Base-by-base conservation (phyloP, 768 basidiomycete species). In the Suillus hirtellus region DNA sequence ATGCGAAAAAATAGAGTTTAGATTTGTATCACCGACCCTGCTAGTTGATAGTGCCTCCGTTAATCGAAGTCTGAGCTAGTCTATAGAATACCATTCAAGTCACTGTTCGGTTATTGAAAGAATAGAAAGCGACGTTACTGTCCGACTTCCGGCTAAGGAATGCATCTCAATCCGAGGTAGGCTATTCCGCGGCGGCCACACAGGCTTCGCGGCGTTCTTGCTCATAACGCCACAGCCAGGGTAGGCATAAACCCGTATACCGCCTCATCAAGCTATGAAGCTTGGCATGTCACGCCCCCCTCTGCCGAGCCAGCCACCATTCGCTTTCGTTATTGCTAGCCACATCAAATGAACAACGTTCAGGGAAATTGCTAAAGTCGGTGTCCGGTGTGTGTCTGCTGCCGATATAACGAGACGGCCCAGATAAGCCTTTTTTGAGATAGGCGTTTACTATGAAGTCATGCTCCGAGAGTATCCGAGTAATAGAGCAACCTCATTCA, bases 131-230 rank as follows among this genome's bases (percentile, higher is more conserved):
- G 24, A 42, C 24, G 10, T 42, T 42, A 42, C 31, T 53, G 52
- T 24, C 55, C 24, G 24, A 58, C 56, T 40, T 27, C 42, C 27
- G 40, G 56, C 38, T 52, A 64, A 61, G 24, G 68, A 66, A 70
- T 67, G 5, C 67, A 73, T 72, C 52, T 65, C 64, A 59, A 60
- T 40, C 73, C 69, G 73, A 72, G 62, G 65, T 42, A 68, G 63
- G 21, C 84, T 85, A 85, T 61, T 77, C 71, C 35, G 79, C 79
- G 59, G 86, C 82, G 21, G 71, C 79, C 64, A 76, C 75, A 59
- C 82, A 72, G 1, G 81, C 81, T 58, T 81, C 71, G 27, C 78
- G 79, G 63, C 82, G 73, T 71, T 84, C 84, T 21, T 83, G 82
- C 64, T 86, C 82, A 71, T 82, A 78, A 79, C 82, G n/a, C 70